Conservation (phyloP, 106 monocot species). For the Triglochin maritima region DNA sequence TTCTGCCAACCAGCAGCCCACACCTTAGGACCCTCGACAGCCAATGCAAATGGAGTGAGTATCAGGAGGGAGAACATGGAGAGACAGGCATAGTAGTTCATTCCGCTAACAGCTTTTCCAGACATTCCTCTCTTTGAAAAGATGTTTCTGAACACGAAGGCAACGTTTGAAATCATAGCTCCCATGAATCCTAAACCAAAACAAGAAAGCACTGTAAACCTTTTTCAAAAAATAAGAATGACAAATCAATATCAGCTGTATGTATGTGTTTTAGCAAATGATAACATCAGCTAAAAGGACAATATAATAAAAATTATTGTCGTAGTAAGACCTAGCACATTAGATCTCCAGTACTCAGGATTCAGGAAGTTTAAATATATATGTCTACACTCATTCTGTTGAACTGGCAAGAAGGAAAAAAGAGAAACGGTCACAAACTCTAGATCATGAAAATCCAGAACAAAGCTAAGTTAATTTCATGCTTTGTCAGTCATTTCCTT, state of each 20-base stretch:
- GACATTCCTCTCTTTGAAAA: conserved; percentile 89
- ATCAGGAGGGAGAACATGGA: conserved; percentile 66
- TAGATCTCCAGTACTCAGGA: too few relatives aligned
- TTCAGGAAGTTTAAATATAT: too few relatives aligned
- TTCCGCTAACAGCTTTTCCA: conserved; percentile 73
- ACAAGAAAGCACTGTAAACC: neutral
- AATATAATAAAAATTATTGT: too few relatives aligned
- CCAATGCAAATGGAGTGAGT: conserved; percentile 73
- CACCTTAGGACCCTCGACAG: conserved; percentile 71
- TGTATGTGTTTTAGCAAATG: too few relatives aligned
- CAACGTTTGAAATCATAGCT: conserved; percentile 83
- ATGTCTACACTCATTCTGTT: too few relatives aligned
- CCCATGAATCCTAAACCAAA: conserved; percentile 67
- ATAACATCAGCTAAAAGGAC: too few relatives aligned
- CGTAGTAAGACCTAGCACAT: too few relatives aligned
- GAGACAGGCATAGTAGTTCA: conserved; percentile 88
- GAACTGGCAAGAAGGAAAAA: too few relatives aligned
- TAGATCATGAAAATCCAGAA: too few relatives aligned
- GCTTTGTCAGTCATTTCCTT: neutral
- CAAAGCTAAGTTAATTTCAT: neutral
- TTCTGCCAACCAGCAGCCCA: conserved; percentile 74
- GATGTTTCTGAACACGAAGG: conserved; percentile 80
- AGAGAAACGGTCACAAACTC: too few relatives aligned
- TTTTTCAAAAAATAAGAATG: too few relatives aligned
- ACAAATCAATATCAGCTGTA: too few relatives aligned